phyloP scores from a whole-genome alignment of 768 basidiomycete genomes.

The Hemileccinum rubropunctum region DNA sequence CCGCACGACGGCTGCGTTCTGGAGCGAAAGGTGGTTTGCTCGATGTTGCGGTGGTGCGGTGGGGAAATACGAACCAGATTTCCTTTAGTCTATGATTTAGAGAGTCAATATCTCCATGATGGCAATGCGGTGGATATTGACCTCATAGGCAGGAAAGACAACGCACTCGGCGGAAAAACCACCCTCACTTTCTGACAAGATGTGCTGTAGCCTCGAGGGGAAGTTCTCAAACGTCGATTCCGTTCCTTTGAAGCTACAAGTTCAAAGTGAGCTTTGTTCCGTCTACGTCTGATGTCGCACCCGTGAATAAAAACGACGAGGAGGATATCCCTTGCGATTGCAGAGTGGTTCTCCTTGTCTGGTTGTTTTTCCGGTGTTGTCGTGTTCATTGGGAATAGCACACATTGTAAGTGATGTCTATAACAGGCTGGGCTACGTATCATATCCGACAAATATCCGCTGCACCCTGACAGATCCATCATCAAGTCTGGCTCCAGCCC shows the following conservation, averaged over 20 bases:
- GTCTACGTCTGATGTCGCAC: conserved; percentile 35
- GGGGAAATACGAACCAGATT: conserved; percentile 60
- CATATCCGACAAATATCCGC: not conserved
- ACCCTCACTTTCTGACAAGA: conserved; percentile 63
- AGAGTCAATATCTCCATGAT: conserved; percentile 11
- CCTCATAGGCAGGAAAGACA: conserved; percentile 91
- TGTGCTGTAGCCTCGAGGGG: conserved; percentile 74
- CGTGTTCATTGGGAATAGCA: conserved; percentile 5
- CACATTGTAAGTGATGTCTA: conserved; percentile 1
- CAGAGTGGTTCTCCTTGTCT: conserved; percentile 3
- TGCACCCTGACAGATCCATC: not conserved
- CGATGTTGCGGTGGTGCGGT: not conserved
- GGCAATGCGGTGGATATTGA: conserved; percentile 26
- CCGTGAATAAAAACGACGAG: conserved; percentile 81
- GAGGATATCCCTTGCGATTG: conserved; percentile 41
- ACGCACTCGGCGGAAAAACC: conserved; percentile 62
- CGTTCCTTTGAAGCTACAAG: conserved; percentile 50
- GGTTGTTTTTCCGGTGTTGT: not conserved
- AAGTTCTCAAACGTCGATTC: conserved; percentile 77
- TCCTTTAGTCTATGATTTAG: conserved; percentile 72
- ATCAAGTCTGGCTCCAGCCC: conserved; percentile 31
- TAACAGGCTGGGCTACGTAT: conserved; percentile 4
- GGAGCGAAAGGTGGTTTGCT: conserved; percentile 1
- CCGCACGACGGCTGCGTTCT: conserved; percentile 78
- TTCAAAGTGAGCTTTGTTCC: not conserved